Evolutionary conservation across 2,329 filamentous ascomycete genomes (phyloP), one percentile per base, ranked within the genome.

Genomic region (Paradendryphiella salina): DNA sequence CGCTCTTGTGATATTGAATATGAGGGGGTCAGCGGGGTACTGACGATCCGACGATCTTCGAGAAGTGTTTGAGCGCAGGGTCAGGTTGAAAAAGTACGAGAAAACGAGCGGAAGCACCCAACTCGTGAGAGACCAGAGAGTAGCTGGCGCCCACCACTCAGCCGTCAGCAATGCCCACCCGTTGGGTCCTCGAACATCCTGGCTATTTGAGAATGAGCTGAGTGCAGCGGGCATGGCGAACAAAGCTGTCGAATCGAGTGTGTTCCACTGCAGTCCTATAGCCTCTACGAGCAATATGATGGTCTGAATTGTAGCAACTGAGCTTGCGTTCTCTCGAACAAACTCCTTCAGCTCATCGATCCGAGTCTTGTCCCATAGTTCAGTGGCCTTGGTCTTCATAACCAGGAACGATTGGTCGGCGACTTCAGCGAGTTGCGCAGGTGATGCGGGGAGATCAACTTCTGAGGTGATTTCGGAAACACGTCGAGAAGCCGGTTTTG

Each of bases 1-100:
- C 0, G 88, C 92, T 78, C 96, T 96, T 63, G 84, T 84, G 50
- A 97, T 85, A 77, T 92, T 96, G 76, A 95, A 99, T 17, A 87
- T 88, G 68, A 97, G 77, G 3, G 92, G 92, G 71, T 99, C 94
- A 58, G 93, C 85, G 5, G 80, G 76, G 58, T 86, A 85, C 57
- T 84, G 81, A 15, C 71, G 65, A 45, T 71, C 72, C 3, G 67
- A 64, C 14, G 73, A 72, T 53, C 73, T 71, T 67, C 71, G 73
- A 64, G 71, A 77, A 50, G 61, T 79, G 64, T 78, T 81, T 17
- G 79, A 77, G 34, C 81, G 79, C 45, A 82, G 75, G 32, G 86
- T 89, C 66, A 96, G 74, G 75, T 97, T 97, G 82, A 96, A 88
- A 72, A 96, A 96, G 77, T 94, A 97, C 20, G 89, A 90, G 34